These are phyloP conservation scores for Epichloe elymi DNA, from an alignment of 2,329 filamentous ascomycete genomes.

Conservation along the genomic window DNA sequence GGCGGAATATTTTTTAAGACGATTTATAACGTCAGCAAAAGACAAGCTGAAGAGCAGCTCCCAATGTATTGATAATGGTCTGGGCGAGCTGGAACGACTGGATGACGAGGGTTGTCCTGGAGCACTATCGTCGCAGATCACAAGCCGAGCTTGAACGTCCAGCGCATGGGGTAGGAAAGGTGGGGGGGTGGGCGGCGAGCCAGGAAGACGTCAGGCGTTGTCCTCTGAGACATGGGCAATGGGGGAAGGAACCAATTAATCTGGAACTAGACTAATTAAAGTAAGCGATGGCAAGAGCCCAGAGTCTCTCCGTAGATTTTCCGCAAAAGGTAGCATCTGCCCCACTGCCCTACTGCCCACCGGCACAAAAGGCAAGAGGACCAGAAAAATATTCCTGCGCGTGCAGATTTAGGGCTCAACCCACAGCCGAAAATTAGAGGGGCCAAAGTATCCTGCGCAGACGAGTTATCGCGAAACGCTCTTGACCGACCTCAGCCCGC, in stretches of 20 bases:
- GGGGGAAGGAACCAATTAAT: background rate
- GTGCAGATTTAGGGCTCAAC: slow-evolving; percentile 18
- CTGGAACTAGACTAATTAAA: slow-evolving; percentile 2
- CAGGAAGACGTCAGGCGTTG: slow-evolving; percentile 7
- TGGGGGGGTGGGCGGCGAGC: background rate
- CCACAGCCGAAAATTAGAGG: slow-evolving; percentile 14
- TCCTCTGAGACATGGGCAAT: background rate
- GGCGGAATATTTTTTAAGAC: background rate
- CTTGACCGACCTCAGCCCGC: slow-evolving; percentile 4
- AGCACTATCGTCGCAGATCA: background rate
- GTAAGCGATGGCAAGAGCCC: background rate
- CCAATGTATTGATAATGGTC: background rate
- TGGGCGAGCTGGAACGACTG: background rate
- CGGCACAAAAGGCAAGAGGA: background rate
- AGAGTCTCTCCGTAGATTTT: slow-evolving; percentile 9
- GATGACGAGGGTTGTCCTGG: background rate
- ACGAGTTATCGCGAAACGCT: slow-evolving; percentile 7
- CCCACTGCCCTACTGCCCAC: background rate
- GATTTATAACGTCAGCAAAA: background rate
- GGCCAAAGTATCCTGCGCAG: slow-evolving; percentile 1
- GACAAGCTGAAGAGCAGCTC: background rate
- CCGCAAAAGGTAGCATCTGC: slow-evolving; percentile 1
- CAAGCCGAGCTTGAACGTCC: background rate
- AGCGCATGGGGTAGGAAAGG: background rate
- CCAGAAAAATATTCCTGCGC: slow-evolving; percentile 1